Base-by-base conservation (phyloP, 2,329 filamentous ascomycete genomes). In the Cytospora schulzeri region DNA sequence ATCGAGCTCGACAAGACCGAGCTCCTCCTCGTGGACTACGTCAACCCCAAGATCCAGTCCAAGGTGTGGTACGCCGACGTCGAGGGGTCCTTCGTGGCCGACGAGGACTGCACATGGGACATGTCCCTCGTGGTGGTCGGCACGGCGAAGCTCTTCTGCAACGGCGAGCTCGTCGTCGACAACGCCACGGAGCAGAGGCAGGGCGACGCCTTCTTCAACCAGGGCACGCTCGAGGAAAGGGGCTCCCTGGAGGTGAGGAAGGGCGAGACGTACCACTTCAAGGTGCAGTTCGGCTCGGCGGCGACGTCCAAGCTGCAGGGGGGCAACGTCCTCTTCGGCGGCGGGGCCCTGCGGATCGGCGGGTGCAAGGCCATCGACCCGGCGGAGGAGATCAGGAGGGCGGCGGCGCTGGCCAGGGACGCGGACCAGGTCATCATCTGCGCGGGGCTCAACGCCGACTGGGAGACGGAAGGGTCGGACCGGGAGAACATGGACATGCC, bases 381-480 rank as follows among this genome's bases (percentile, higher is more conserved):
- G 45, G 76, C 85, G 63, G 80, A 82, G 19, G 85, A 89, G 71
- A 87, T 93, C 63, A 77, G 83, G 57, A 82, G 87, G 66, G 91
- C 91, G 0, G 88, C 90, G 1, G 80, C 83, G 31, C 79, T 90
- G 8, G 92, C 92, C 33, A 84, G 82, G 72, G 81, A 85, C 51
- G 88, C 88, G 1, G 91, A 94, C 63, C 89, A 93, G 72, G 91
- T 93, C 56, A 83, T 95, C 67, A 80, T 95, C 61, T 91, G 91
- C 72, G 88, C 88, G 2, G 92, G 92, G 1, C 82, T 95, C 56
- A 93, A 93, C 71, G 85, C 84, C 45, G 91, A 94, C 72, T 94
- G 91, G 90, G 91, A 94, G 74, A 89, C 88, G 0, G 91, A 93
- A 77, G 90, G 90, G 35, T 81, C 85, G 48, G 92, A 97, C 76